phyloP scores from a whole-genome alignment of 441 rosid genomes.

The Geranium incanum region DNA sequence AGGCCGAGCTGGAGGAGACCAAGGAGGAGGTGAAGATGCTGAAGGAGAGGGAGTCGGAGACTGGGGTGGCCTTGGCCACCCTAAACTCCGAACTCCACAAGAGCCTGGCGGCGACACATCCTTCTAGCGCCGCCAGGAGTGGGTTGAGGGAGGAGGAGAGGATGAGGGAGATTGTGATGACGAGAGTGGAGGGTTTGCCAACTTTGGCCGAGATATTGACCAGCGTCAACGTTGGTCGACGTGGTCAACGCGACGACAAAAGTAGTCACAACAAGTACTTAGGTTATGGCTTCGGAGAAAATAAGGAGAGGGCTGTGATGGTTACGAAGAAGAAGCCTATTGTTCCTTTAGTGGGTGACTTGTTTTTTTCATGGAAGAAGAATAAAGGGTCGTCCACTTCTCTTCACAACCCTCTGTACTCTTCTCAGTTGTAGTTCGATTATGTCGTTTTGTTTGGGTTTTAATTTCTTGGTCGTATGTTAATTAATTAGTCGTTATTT shows the following conservation, averaged over 20 bases:
- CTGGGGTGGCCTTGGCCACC: constrained; percentile 63
- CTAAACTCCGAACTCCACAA: constrained; percentile 70
- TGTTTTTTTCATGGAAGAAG: constrained; percentile 37
- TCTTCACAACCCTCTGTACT: constrained; percentile 34
- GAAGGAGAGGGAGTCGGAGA: constrained; percentile 59
- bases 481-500: neutral
- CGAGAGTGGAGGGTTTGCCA: constrained; percentile 38
- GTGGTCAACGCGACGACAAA: neutral
- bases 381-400: constrained; percentile 32
- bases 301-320: constrained; percentile 23
- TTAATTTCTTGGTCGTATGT: neutral
- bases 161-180: constrained; percentile 25
- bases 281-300: constrained; percentile 23
- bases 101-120: constrained; percentile 57
- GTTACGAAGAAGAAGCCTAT: constrained; percentile 65
- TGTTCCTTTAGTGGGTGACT: constrained; percentile 64
- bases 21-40: constrained; percentile 57
- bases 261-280: neutral
- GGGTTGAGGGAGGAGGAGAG: constrained; percentile 30
- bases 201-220: constrained; percentile 54
- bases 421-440: constrained; percentile 32
- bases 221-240: neutral
- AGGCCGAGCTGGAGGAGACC: constrained; percentile 55
- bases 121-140: constrained; percentile 31
- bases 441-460: neutral